Evolutionary conservation across 1,284 basidiomycete species (phyloP).

Genomic region (Tilletia indica): DNA sequence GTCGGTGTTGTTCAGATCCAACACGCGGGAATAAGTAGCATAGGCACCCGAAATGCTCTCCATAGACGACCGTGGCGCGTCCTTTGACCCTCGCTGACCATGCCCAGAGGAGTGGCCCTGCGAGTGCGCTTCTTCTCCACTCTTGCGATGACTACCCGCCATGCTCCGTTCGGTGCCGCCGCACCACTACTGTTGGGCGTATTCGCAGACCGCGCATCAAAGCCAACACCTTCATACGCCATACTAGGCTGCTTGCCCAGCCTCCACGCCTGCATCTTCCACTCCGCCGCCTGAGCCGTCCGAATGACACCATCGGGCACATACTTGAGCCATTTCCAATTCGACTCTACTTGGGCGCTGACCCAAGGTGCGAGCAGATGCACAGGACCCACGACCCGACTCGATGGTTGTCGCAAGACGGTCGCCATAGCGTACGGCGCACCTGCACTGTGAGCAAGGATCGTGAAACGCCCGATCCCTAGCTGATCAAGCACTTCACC

Average conservation of each 20-base stretch:
- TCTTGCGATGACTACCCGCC: not conserved
- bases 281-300: conserved; percentile 93
- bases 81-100: not conserved
- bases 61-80: not conserved
- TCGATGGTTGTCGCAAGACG: conserved; percentile 67
- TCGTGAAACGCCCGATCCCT: conserved; percentile 73
- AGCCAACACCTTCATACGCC: conserved; percentile 14
- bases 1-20: conserved; percentile 4
- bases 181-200: too few relatives aligned
- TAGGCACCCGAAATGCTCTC: conserved; percentile 9
- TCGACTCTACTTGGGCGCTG: conserved; percentile 73
- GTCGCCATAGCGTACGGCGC: conserved; percentile 89
- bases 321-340: conserved; percentile 95
- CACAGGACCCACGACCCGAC: conserved; percentile 77
- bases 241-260: conserved; percentile 78
- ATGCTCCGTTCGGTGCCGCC: not conserved
- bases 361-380: conserved; percentile 97
- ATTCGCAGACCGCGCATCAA: not conserved
- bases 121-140: not conserved
- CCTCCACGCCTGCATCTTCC: conserved; percentile 94
- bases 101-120: not conserved
- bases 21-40: conserved; percentile 11
- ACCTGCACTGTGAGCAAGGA: conserved; percentile 95
- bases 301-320: conserved; percentile 88
- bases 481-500: conserved; percentile 82